Evolutionary conservation across 2,329 filamentous ascomycete genomes (phyloP).

Genomic region (Sporothrix humicola): DNA sequence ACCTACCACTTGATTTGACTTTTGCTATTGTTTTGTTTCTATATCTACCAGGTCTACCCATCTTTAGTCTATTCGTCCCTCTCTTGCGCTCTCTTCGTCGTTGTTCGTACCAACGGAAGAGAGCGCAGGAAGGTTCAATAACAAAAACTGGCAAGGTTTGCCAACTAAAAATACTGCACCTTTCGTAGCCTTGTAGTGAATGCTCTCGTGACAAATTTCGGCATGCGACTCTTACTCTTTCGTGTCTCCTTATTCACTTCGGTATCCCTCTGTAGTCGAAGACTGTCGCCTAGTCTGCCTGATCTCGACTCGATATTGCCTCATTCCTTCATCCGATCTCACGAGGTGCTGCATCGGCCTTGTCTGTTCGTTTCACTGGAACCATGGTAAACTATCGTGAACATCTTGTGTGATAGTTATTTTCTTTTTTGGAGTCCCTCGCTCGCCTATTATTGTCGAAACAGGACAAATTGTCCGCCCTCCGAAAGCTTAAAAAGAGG

Average conservation of each 20-base stretch:
- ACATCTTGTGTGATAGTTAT: neutral
- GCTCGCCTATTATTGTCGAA: neutral
- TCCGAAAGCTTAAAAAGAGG: neutral
- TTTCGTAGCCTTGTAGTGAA: neutral
- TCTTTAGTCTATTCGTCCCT: neutral
- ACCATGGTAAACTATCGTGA: neutral
- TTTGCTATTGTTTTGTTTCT: neutral
- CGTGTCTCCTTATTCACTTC: neutral
- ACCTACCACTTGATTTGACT: conserved; percentile 12
- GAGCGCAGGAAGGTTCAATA: neutral
- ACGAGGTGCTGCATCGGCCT: neutral
- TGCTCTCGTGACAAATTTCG: neutral
- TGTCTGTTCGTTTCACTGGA: neutral
- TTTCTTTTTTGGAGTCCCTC: neutral
- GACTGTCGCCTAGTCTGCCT: conserved; percentile 2
- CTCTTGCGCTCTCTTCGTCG: neutral
- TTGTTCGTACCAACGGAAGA: neutral
- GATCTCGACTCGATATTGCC: neutral
- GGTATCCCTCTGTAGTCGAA: neutral
- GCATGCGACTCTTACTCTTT: neutral
- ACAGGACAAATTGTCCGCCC: neutral
- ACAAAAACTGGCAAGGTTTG: neutral
- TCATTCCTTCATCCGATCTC: conserved; percentile 20
- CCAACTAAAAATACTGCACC: neutral
- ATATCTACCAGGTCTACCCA: neutral